A percentile compares a stretch with the other conserved stretches of the same genome.
These are phyloP conservation scores for Aspergillus ruber DNA, from an alignment of 2,329 filamentous ascomycete genomes.

Conservation along the genomic window DNA sequence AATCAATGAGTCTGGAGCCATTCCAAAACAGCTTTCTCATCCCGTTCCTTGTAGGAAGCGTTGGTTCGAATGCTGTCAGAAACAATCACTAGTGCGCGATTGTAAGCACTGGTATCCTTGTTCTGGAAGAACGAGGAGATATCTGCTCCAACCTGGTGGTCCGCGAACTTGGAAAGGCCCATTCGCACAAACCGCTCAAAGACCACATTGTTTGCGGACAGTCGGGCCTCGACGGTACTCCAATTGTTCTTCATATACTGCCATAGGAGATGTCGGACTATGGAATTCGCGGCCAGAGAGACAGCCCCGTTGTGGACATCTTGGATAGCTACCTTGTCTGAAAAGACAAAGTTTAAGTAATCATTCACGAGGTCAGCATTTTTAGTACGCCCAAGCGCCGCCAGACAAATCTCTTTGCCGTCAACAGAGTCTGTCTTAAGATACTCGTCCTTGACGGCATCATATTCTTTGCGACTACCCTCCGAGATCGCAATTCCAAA, in stretches of 20 bases:
- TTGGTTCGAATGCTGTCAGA: conserved; percentile 79
- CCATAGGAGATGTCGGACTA: conserved; percentile 72
- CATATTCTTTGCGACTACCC: conserved; percentile 62
- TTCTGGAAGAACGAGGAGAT: conserved; percentile 77
- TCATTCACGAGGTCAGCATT: conserved; percentile 61
- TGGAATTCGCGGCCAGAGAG: conserved; percentile 65
- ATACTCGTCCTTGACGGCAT: conserved; percentile 79
- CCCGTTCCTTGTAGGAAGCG: conserved; percentile 73
- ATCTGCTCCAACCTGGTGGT: conserved; percentile 62
- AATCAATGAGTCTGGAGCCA: conserved; percentile 64
- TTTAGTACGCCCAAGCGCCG: conserved; percentile 67
- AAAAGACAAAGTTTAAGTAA: conserved; percentile 69
- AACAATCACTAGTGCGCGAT: conserved; percentile 77
- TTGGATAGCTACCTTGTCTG: conserved; percentile 73
- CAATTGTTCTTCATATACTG: conserved; percentile 80
- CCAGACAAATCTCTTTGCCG: conserved; percentile 78
- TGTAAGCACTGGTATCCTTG: conserved; percentile 81
- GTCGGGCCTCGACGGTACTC: conserved; percentile 62
- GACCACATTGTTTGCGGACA: conserved; percentile 76
- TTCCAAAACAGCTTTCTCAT: conserved; percentile 64
- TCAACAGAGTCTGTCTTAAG: conserved; percentile 76
- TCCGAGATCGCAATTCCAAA: conserved; percentile 74
- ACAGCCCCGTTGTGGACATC: conserved; percentile 81
- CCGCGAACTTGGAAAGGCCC: conserved; percentile 71
- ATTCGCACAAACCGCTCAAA: conserved; percentile 82